Conservation (phyloP, 208 protist species). For the Crithidia thermophila region DNA sequence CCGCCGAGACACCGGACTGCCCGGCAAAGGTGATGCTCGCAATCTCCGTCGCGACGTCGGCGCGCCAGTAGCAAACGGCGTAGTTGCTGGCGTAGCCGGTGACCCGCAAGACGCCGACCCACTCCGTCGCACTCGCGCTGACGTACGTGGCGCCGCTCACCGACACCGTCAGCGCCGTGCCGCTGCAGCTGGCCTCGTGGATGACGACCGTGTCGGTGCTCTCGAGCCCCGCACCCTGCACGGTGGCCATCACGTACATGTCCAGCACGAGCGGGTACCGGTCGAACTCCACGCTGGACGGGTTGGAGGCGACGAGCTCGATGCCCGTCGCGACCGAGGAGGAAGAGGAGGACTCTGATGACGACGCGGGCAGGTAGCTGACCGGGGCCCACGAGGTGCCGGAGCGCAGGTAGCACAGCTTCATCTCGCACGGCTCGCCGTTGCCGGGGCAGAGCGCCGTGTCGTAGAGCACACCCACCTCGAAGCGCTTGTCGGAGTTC, state of each 20-base stretch:
- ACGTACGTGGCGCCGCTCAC: constrained; percentile 34
- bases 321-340: constrained; percentile 24
- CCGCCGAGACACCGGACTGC: constrained; percentile 23
- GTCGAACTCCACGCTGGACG: constrained; percentile 67
- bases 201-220: constrained; percentile 54
- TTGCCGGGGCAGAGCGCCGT: constrained; percentile 54
- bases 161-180: constrained; percentile 41
- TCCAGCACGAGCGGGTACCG: constrained; percentile 55
- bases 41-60: constrained; percentile 66
- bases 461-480: constrained; percentile 57
- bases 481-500: constrained; percentile 65
- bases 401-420: constrained; percentile 82
- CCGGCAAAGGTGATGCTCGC: constrained; percentile 42
- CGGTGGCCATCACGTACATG: constrained; percentile 88
- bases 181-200: constrained; percentile 42
- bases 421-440: constrained; percentile 55
- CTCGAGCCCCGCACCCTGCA: constrained; percentile 52
- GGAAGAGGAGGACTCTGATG: not conserved
- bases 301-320: constrained; percentile 70
- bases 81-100: constrained; percentile 36
- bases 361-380: constrained; percentile 15
- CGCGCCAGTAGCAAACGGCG: constrained; percentile 78
- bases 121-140: constrained; percentile 40
- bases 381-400: constrained; percentile 83
- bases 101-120: constrained; percentile 76